Percentiles rank a stretch among this genome's conserved stretches.
phyloP scores from a whole-genome alignment of 1,284 basidiomycete genomes.

The Ustilago loliicola region DNA sequence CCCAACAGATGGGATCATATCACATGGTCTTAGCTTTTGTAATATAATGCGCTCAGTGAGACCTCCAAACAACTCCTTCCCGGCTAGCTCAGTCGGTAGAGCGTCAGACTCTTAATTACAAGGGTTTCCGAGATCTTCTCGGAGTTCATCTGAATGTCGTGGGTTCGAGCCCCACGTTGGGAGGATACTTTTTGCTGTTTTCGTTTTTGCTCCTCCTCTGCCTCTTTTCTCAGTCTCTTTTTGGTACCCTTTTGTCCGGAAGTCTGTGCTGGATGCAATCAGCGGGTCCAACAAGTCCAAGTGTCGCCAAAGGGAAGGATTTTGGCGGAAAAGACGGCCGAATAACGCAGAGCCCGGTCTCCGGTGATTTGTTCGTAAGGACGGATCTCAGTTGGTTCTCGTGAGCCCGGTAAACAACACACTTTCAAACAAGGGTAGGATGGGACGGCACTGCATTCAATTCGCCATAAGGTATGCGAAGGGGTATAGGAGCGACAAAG shows the following conservation, averaged over 20 bases:
- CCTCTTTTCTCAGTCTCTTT: not conserved
- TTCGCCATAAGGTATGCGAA: not conserved
- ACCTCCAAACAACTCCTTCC: constrained; percentile 31
- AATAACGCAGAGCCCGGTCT: not conserved
- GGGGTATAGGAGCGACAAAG: constrained; percentile 11
- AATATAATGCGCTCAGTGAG: not conserved
- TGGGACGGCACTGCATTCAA: not conserved
- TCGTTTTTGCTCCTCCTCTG: not conserved
- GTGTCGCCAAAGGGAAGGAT: not conserved
- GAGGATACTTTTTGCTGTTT: constrained; percentile 39
- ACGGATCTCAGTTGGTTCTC: not conserved
- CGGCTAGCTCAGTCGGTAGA: constrained; percentile 71
- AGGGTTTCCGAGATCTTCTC: constrained; percentile 44
- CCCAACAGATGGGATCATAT: not conserved
- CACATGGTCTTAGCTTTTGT: too few relatives aligned
- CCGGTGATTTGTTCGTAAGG: not conserved
- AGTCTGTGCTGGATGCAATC: not conserved
- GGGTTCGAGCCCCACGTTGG: constrained; percentile 70
- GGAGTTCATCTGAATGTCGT: constrained; percentile 65
- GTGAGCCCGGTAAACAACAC: not conserved
- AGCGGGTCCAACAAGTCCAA: not conserved
- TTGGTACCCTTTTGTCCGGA: not conserved
- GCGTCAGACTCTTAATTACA: constrained; percentile 69
- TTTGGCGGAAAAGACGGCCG: not conserved
- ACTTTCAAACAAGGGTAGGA: not conserved